Percentiles rank a stretch among this genome's conserved stretches.
These are phyloP conservation scores for Beverwykella pulmonaria DNA, from an alignment of 495 filamentous ascomycete species.

Conservation along the genomic window DNA sequence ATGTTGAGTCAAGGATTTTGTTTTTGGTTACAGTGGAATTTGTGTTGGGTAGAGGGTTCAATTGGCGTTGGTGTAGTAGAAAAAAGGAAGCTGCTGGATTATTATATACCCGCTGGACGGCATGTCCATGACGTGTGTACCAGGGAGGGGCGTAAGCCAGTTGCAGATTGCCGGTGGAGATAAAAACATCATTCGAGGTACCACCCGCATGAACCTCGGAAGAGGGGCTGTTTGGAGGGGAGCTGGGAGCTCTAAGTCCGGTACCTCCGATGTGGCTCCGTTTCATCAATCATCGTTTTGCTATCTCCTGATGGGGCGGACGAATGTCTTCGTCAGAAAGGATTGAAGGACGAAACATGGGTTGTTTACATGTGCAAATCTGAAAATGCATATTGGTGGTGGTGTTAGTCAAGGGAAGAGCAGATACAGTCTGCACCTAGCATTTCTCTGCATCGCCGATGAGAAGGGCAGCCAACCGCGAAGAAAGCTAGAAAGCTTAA, in stretches of 20 bases:
- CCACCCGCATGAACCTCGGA: not conserved
- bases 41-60: not conserved
- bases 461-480: too few species aligned
- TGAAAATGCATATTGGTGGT: too few species aligned
- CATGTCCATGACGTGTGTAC: too few species aligned
- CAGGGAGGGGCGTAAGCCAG: not conserved
- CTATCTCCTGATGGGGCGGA: not conserved
- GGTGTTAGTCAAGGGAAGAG: too few species aligned
- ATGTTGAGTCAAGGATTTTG: not conserved
- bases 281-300: not conserved
- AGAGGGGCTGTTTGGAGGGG: not conserved
- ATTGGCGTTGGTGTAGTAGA: not conserved
- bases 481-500: too few species aligned
- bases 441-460: too few species aligned
- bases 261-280: not conserved
- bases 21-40: not conserved
- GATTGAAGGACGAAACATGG: not conserved
- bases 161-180: not conserved
- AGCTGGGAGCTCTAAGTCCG: not conserved
- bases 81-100: too few species aligned
- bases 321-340: not conserved
- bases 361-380: not conserved
- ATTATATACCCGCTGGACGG: too few species aligned
- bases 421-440: too few species aligned
- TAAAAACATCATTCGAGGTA: not conserved